Evolutionary conservation across 345 rosid genomes (phyloP).

Genomic region (Citrus sp.): DNA sequence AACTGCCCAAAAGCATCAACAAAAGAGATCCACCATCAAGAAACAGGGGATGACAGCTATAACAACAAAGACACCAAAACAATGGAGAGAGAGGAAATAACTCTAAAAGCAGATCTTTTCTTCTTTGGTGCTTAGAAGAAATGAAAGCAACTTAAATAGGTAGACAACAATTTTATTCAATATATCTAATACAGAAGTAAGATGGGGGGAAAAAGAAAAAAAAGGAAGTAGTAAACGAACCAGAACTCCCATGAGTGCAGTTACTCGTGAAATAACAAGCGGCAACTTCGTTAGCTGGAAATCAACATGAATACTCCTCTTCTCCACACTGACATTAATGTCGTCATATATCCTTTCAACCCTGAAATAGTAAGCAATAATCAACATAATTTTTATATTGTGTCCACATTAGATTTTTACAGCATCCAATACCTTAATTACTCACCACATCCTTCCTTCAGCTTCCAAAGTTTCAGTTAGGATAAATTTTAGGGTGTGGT

Average conservation of each 20-base stretch:
- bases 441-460: conserved; percentile 93
- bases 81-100: no score
- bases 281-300: conserved; percentile 71
- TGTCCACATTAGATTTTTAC: background rate
- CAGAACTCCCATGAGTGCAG: conserved; percentile 84
- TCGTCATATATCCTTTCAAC: conserved; percentile 77
- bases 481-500: conserved; percentile 52
- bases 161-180: background rate
- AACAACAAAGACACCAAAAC: background rate
- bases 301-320: conserved; percentile 48
- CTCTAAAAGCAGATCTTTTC: background rate
- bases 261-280: conserved; percentile 72
- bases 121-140: background rate
- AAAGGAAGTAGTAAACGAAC: conserved; percentile 34
- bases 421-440: conserved; percentile 16
- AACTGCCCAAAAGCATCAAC: background rate
- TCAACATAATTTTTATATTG: background rate
- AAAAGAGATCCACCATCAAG: background rate
- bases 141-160: background rate
- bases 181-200: background rate
- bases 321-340: conserved; percentile 49
- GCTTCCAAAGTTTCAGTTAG: conserved; percentile 71
- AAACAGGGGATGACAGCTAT: background rate
- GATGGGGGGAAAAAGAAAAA: no score
- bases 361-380: conserved; percentile 43